Conservation (phyloP, 306 rosid species). For the Crataegus laevigata region DNA sequence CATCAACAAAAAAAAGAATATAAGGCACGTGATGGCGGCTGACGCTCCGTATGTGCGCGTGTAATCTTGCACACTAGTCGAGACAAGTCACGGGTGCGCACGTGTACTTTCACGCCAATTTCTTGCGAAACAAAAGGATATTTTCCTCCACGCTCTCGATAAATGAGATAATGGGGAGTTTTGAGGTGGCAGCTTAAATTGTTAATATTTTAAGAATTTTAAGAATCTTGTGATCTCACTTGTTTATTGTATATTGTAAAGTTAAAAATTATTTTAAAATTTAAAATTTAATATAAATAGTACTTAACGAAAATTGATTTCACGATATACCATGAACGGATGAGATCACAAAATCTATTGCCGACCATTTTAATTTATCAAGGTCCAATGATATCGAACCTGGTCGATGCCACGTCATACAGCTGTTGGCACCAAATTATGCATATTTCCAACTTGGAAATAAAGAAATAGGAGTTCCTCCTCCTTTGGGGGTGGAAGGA, state of each 20-base stretch:
- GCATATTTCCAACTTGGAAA: neutral
- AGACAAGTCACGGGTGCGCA: neutral
- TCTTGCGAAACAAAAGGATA: neutral
- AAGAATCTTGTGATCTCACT: no score
- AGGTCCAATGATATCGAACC: slow-evolving; percentile 3
- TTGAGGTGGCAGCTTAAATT: neutral
- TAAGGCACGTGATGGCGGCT: slow-evolving; percentile 24
- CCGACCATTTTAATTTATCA: neutral
- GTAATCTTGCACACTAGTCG: neutral
- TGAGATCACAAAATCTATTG: no score
- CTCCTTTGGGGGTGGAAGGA: no score
- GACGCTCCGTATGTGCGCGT: neutral
- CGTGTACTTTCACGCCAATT: neutral
- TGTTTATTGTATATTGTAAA: no score
- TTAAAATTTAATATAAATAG: no score
- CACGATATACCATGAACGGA: no score
- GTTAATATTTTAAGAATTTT: no score
- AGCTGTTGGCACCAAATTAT: neutral
- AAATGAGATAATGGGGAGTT: slow-evolving; percentile 7
- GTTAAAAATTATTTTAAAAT: no score
- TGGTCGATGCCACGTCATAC: neutral
- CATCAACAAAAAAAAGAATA: neutral
- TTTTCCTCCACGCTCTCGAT: slow-evolving; percentile 29
- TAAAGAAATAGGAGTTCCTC: no score
- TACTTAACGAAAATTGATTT: no score